Conservation (phyloP, 768 basidiomycete genomes). For the Phaffia australis region DNA sequence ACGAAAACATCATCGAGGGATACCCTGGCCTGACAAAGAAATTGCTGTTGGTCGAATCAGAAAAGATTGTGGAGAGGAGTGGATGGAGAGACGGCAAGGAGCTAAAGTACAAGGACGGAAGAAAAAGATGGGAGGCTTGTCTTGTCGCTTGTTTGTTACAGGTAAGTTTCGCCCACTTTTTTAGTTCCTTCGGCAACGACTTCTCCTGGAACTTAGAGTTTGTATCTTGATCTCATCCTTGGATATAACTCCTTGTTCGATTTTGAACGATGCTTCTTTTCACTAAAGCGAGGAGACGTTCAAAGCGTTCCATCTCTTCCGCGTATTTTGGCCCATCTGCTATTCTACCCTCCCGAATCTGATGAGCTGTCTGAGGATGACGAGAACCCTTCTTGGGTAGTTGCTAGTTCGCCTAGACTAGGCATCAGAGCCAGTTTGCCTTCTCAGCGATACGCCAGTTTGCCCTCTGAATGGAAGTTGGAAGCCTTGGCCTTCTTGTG, state of each 20-base stretch:
- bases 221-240: neutral
- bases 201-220: neutral
- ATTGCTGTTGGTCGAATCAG: conserved; percentile 47
- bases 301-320: conserved; percentile 59
- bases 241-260: neutral
- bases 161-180: conserved; percentile 45
- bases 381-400: conserved; percentile 22
- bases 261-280: conserved; percentile 4
- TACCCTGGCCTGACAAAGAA: conserved; percentile 48
- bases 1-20: conserved; percentile 77
- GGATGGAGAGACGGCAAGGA: conserved; percentile 41
- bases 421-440: conserved; percentile 42
- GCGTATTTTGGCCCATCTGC: conserved; percentile 55
- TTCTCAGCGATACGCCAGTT: conserved; percentile 57
- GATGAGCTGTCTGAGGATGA: conserved; percentile 14
- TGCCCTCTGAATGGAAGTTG: conserved; percentile 69
- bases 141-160: conserved; percentile 71
- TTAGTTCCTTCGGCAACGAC: neutral
- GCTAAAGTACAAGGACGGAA: conserved; percentile 57
- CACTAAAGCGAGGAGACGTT: conserved; percentile 58
- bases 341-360: conserved; percentile 49
- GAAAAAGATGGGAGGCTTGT: conserved; percentile 72
- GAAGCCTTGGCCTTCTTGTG: conserved; percentile 77
- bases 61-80: conserved; percentile 77
- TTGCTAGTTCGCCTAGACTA: conserved; percentile 9